Evolutionary conservation across 202 grass and related monocot genomes (phyloP).

Genomic region (Brachypodium distachyon): DNA sequence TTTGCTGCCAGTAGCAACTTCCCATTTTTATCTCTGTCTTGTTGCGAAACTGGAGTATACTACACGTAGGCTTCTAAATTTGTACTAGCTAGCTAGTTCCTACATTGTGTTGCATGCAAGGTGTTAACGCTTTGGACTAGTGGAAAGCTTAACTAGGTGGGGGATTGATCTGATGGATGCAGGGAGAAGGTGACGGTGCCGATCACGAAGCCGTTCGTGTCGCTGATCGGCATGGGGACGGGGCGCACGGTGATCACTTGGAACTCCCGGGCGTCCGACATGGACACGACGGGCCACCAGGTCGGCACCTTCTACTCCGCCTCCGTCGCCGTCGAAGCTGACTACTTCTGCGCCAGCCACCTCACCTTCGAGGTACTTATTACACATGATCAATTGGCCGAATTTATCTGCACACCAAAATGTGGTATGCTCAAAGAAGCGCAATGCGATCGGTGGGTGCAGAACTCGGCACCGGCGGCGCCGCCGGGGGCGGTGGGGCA

Average conservation of each 20-base stretch:
- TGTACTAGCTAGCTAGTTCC: not conserved
- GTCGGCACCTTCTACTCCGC: conserved; percentile 88
- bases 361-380: conserved; percentile 73
- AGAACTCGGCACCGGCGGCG: conserved; percentile 74
- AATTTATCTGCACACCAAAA: not conserved
- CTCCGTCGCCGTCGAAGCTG: conserved; percentile 81
- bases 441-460: not conserved
- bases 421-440: no score
- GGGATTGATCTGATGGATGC: not conserved
- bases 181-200: conserved; percentile 96
- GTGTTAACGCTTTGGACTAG: no score
- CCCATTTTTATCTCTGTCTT: not conserved
- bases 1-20: not conserved
- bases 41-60: not conserved
- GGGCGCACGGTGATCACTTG: conserved; percentile 61
- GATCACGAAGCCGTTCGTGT: conserved; percentile 81
- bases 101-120: not conserved
- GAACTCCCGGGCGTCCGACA: conserved; percentile 59
- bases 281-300: conserved; percentile 22
- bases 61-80: not conserved
- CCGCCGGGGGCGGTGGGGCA: conserved; percentile 59
- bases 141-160: not conserved
- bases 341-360: conserved; percentile 78
- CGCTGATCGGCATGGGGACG: conserved; percentile 60
- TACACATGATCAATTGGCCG: not conserved